These are phyloP conservation scores for Coprinellus micaceus DNA, from an alignment of 768 basidiomycete genomes.

Conservation along the genomic window DNA sequence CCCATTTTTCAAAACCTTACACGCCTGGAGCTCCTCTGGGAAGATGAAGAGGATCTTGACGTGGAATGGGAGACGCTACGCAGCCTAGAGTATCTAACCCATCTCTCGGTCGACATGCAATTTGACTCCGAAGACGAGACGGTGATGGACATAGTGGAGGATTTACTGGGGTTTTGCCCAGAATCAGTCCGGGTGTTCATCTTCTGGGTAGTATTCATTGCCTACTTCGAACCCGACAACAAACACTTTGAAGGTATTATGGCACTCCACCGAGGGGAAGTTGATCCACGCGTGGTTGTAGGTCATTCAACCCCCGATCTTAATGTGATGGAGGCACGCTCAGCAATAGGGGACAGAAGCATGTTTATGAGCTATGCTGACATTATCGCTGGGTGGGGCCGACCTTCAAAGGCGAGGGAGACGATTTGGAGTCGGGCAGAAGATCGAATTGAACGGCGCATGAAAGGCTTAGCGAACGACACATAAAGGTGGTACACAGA, in stretches of 20 bases:
- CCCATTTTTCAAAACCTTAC: constrained; percentile 5
- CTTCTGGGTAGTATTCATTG: not conserved
- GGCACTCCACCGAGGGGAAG: not conserved
- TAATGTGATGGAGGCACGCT: too few species aligned
- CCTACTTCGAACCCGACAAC: not conserved
- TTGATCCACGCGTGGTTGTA: not conserved
- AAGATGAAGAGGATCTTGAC: not conserved
- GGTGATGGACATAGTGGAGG: not conserved
- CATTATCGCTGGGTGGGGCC: too few species aligned
- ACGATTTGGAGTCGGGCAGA: too few species aligned
- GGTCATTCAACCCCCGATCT: not conserved
- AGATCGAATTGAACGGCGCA: too few species aligned
- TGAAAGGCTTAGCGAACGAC: too few species aligned
- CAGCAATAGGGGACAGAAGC: too few species aligned
- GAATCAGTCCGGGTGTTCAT: not conserved
- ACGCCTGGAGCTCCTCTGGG: constrained; percentile 4
- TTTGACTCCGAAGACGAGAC: not conserved
- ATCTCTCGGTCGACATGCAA: not conserved
- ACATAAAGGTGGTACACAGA: too few species aligned
- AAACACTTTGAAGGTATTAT: not conserved
- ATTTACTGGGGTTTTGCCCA: not conserved
- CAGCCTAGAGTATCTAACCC: not conserved
- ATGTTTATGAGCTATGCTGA: too few species aligned
- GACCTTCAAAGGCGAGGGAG: too few species aligned
- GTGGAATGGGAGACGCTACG: not conserved